Percentiles rank a stretch among this genome's conserved stretches.
phyloP scores from a whole-genome alignment of 164 flowering plant genomes.

The Chloranthus sessilifolius region DNA sequence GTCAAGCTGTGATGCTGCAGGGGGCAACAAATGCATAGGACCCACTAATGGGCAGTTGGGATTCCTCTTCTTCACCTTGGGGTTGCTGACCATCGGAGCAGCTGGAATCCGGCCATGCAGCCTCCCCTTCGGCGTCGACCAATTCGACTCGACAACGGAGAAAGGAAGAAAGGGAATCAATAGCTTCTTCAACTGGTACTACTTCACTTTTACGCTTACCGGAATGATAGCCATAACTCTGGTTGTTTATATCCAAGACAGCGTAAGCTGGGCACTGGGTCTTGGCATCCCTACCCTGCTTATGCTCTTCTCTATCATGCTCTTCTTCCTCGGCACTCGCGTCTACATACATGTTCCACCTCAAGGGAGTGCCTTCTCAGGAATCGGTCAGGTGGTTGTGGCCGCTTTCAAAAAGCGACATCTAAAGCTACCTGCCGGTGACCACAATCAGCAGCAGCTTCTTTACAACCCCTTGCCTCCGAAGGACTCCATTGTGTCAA shows the following conservation, averaged over 20 bases:
- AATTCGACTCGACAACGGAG: slow-evolving; percentile 62
- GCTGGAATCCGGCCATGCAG: slow-evolving; percentile 84
- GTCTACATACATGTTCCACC: slow-evolving; percentile 58
- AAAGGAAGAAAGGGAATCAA: slow-evolving; percentile 60
- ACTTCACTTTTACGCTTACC: slow-evolving; percentile 55
- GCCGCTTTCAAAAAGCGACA: slow-evolving; percentile 60
- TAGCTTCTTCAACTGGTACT: slow-evolving; percentile 95
- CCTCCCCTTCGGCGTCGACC: slow-evolving; percentile 82
- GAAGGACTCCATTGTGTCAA: neutral
- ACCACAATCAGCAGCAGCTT: slow-evolving; percentile 2
- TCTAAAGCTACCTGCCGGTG: slow-evolving; percentile 11
- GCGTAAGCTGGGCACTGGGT: slow-evolving; percentile 68
- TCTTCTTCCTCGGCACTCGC: slow-evolving; percentile 60
- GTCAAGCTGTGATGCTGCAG: no score
- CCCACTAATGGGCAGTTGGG: slow-evolving; percentile 42
- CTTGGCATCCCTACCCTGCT: slow-evolving; percentile 55
- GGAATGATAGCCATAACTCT: slow-evolving; percentile 49
- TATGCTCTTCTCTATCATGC: slow-evolving; percentile 45
- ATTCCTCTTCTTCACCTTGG: slow-evolving; percentile 31
- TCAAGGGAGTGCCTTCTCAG: slow-evolving; percentile 61
- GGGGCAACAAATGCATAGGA: slow-evolving; percentile 33
- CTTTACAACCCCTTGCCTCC: slow-evolving; percentile 8
- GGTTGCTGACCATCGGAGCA: slow-evolving; percentile 44
- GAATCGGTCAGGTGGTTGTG: slow-evolving; percentile 45
- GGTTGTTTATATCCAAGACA: slow-evolving; percentile 68